Conservation (phyloP, 2,329 filamentous ascomycete species). For the Cryphonectria radicalis region DNA sequence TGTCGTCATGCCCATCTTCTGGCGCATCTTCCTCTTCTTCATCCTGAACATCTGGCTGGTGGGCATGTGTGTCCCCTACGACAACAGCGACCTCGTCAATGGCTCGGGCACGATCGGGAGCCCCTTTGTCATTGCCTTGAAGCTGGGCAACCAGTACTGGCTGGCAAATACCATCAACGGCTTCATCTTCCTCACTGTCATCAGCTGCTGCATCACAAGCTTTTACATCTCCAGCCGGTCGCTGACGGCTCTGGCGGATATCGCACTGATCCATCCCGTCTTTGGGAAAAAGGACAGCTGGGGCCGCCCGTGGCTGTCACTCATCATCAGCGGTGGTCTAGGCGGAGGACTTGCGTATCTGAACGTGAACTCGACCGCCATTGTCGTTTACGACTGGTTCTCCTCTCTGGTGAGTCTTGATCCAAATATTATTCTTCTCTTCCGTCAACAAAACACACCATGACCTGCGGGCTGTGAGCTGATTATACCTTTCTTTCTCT, state of each 20-base stretch:
- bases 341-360: conserved; percentile 41
- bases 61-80: conserved; percentile 68
- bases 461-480: neutral
- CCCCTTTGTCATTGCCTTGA: conserved; percentile 65
- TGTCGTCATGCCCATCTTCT: conserved; percentile 73
- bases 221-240: conserved; percentile 41
- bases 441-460: neutral
- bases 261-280: conserved; percentile 34
- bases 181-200: conserved; percentile 41
- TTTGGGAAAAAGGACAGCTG: conserved; percentile 34
- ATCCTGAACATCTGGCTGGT: conserved; percentile 57
- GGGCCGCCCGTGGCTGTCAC: conserved; percentile 38
- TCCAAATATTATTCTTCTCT: neutral
- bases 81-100: conserved; percentile 55
- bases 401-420: conserved; percentile 35
- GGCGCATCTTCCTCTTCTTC: conserved; percentile 69
- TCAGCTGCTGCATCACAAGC: conserved; percentile 41
- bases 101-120: conserved; percentile 65
- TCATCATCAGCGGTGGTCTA: conserved; percentile 36
- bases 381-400: conserved; percentile 40
- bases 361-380: conserved; percentile 36
- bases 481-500: neutral
- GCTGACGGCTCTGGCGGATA: conserved; percentile 39
- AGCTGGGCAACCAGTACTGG: conserved; percentile 41
- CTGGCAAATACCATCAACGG: conserved; percentile 40